These are phyloP conservation scores for Aphanomyces invadans DNA, from an alignment of 352 stramenopile genomes.

Conservation along the genomic window DNA sequence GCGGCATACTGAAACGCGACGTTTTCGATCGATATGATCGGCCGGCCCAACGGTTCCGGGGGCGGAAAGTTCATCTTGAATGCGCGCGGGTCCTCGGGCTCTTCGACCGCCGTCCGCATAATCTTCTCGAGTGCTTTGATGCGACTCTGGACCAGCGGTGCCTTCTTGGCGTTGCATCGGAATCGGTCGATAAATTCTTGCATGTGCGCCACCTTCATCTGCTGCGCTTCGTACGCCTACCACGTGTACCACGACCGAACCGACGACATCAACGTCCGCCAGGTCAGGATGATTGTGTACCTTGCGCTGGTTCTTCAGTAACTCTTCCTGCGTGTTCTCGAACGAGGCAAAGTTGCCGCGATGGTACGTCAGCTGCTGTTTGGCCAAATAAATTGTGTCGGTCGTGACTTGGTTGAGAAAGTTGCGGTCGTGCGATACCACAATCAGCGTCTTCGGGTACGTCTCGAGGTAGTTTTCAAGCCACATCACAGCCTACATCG, in stretches of 20 bases:
- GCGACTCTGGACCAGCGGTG: constrained; percentile 92
- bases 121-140: constrained; percentile 92
- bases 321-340: constrained; percentile 89
- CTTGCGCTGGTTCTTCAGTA: constrained; percentile 89
- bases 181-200: constrained; percentile 98
- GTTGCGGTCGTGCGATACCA: constrained; percentile 93
- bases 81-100: constrained; percentile 87
- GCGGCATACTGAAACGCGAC: constrained; percentile 70
- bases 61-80: constrained; percentile 95
- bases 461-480: constrained; percentile 87
- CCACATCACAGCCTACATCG: constrained; percentile 72
- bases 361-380: constrained; percentile 89
- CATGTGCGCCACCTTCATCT: constrained; percentile 91
- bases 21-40: constrained; percentile 92
- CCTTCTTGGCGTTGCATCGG: constrained; percentile 91
- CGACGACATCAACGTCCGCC: not conserved
- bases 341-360: constrained; percentile 97
- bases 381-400: constrained; percentile 91
- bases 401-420: constrained; percentile 97
- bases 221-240: constrained; percentile 67
- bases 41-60: constrained; percentile 89
- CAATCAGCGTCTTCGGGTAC: constrained; percentile 90
- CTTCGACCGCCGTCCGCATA: constrained; percentile 84
- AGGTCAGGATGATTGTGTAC: not conserved
- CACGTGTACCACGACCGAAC: not conserved